Evolutionary conservation across 2,329 filamentous ascomycete species (phyloP), one percentile per base, ranked within the genome.

Genomic region (Penicillium sp.): DNA sequence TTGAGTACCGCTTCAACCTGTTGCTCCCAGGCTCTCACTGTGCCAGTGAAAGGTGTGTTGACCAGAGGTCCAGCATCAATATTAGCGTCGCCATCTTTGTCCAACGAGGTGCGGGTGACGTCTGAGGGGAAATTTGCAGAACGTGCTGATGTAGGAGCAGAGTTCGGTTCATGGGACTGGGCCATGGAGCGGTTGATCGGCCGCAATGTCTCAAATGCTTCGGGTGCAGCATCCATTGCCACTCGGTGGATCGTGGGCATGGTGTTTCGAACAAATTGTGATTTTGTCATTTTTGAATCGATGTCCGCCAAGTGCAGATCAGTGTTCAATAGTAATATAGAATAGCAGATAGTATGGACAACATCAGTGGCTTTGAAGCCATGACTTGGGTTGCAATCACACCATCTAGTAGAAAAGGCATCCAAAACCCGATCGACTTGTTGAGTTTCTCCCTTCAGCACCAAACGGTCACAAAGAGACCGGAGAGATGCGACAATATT

Each of bases 261-360:
- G 4, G 94, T 97, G 69, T 99, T 99, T 74, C 95, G 96, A 69
- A 99, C 84, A 67, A 97, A 99, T 67, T 97, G 93, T 59, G 82
- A 87, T 52, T 89, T 85, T 1, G 93, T 97, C 94, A 99, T 99
- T 77, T 96, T 96, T 65, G 89, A 86, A 58, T 96, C 91, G 63
- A 97, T 96, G 68, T 97, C 92, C 55, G 93, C 94, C 67, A 97
- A 74, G 67, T 99, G 93, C 52, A 99, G 79, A 76, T 99, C 94
- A 32, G 94, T 99, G 67, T 99, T 99, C 59, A 99, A 81, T 10
- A 99, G 81, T 68, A 99, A 87, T 60, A 99, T 85, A 1, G 94
- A 97, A 73, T 97, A 99, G 75, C 91, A 95, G 60, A 97, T 95
- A 23, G 92, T 97, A 71, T 99, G 93, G 16, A 99, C 92, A 44